Percentiles rank a stretch among this genome's conserved stretches.
Evolutionary conservation across 352 stramenopile genomes (phyloP).

Genomic region (Pythium aquatile): DNA sequence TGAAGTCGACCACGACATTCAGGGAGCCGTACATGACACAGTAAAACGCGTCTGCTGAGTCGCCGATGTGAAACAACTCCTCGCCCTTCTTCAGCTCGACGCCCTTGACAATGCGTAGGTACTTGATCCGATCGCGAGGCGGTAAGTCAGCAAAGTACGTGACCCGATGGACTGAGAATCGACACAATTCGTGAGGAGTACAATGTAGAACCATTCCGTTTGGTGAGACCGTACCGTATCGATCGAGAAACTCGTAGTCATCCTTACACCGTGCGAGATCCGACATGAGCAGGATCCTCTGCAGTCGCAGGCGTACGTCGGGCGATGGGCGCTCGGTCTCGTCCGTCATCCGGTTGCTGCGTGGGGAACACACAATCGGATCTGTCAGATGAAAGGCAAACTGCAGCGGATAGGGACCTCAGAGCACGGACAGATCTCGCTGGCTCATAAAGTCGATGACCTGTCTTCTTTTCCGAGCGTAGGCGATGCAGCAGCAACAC

Average conservation of each 20-base stretch:
- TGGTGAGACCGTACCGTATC: slow-evolving; percentile 38
- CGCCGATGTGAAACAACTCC: slow-evolving; percentile 66
- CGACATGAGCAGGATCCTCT: slow-evolving; percentile 44
- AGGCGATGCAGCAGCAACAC: too few relatives aligned
- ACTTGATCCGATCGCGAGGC: slow-evolving; percentile 47
- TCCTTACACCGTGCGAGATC: slow-evolving; percentile 39
- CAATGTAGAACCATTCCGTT: too few relatives aligned
- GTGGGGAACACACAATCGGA: not conserved
- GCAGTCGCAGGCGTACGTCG: slow-evolving; percentile 44
- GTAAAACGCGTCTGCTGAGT: slow-evolving; percentile 71
- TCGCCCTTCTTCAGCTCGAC: slow-evolving; percentile 64
- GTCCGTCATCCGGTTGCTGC: not conserved
- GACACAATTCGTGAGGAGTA: not conserved
- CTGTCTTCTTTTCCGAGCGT: too few relatives aligned
- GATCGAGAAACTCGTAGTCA: slow-evolving; percentile 71
- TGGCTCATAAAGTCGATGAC: not conserved
- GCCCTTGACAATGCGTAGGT: slow-evolving; percentile 62
- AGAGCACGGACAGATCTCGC: not conserved
- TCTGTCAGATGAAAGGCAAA: not conserved
- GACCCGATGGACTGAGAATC: slow-evolving; percentile 42
- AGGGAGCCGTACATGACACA: slow-evolving; percentile 75
- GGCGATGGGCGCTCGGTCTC: slow-evolving; percentile 33
- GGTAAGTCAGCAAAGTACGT: slow-evolving; percentile 67
- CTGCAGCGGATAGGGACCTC: not conserved
- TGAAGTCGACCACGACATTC: slow-evolving; percentile 74